Evolutionary conservation across 2,329 filamentous ascomycete species (phyloP).

Genomic region (Colletotrichum tropicale): DNA sequence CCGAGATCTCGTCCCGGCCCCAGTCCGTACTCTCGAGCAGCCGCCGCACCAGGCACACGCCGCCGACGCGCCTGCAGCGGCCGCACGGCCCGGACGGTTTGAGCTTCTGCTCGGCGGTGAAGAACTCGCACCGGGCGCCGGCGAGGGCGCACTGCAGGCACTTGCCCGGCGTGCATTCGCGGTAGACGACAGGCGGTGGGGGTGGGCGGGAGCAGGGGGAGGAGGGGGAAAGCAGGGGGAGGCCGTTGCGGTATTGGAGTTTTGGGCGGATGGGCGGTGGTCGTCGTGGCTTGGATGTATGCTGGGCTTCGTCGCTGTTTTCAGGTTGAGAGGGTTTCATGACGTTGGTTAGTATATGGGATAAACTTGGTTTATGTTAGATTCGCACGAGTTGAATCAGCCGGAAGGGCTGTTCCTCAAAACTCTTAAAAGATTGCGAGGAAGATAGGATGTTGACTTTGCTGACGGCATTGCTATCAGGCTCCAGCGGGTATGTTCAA

Average conservation of each 20-base stretch:
- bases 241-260: background rate
- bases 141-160: background rate
- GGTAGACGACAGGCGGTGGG: background rate
- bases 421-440: background rate
- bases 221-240: background rate
- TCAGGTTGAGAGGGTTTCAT: background rate
- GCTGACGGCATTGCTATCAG: background rate
- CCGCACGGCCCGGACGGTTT: background rate
- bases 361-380: background rate
- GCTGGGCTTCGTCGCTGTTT: background rate
- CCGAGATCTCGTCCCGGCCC: background rate
- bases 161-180: background rate
- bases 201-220: background rate
- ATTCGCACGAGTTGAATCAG: background rate
- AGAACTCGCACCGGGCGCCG: background rate
- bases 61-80: background rate
- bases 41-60: background rate
- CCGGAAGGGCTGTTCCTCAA: background rate
- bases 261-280: background rate
- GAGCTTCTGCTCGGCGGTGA: background rate
- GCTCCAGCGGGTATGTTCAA: background rate
- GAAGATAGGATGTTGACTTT: fast-evolving
- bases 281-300: background rate
- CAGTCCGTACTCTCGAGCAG: background rate
- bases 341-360: background rate